Evolutionary conservation across 306 rosid genomes (phyloP).

Genomic region (Cicer judaicum): DNA sequence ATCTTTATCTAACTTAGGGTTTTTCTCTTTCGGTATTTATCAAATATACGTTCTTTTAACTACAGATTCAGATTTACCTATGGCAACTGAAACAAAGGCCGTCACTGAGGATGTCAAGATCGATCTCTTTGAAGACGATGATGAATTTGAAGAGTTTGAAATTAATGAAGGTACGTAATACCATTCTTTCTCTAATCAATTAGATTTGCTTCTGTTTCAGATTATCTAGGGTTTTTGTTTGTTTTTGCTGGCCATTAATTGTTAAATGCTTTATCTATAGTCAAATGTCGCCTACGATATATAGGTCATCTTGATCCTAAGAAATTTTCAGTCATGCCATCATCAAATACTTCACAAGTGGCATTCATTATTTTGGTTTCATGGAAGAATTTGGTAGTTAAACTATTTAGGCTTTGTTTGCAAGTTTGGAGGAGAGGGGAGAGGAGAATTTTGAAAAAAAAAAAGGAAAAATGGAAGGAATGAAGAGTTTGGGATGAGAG

Average conservation of each 20-base stretch:
- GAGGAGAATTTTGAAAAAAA: no score
- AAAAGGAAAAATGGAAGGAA: no score
- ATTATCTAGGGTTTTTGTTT: background rate
- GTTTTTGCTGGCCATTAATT: background rate
- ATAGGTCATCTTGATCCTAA: background rate
- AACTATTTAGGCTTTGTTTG: background rate
- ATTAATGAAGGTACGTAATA: conserved; percentile 79
- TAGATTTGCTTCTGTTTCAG: background rate
- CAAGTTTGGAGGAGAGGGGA: no score
- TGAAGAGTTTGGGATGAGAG: no score
- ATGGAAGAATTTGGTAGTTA: background rate
- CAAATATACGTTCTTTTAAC: background rate
- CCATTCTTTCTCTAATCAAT: background rate
- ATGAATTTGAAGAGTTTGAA: conserved; percentile 88
- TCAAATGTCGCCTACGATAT: no score
- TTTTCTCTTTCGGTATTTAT: background rate
- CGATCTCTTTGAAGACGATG: conserved; percentile 89
- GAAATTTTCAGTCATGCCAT: background rate
- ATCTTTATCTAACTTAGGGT: conserved; percentile 19
- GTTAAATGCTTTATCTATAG: background rate
- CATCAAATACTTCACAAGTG: conserved; percentile 1
- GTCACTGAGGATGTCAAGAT: conserved; percentile 74
- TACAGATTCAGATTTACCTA: conserved; percentile 43
- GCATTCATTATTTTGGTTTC: background rate
- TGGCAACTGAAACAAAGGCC: conserved; percentile 76